phyloP scores from a whole-genome alignment of 352 stramenopile genomes.

The Phytophthora ramorum region DNA sequence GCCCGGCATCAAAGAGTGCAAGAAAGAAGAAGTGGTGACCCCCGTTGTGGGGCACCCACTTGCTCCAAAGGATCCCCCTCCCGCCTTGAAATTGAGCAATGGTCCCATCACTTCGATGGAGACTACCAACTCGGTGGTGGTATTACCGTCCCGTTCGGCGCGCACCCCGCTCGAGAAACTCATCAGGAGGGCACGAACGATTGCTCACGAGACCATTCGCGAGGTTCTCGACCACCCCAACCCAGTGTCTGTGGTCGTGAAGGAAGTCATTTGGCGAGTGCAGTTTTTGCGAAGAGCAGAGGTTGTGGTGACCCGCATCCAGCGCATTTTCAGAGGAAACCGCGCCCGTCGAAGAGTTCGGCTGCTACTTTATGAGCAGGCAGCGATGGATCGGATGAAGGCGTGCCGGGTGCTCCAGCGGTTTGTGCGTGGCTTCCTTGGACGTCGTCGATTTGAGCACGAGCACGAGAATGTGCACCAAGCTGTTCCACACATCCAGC shows the following conservation, averaged over 20 bases:
- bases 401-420: constrained; percentile 54
- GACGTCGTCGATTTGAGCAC: constrained; percentile 45
- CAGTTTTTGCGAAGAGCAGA: constrained; percentile 60
- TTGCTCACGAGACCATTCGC: constrained; percentile 5
- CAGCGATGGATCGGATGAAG: constrained; percentile 44
- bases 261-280: constrained; percentile 64
- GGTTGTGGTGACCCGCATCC: constrained; percentile 65
- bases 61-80: constrained; percentile 56
- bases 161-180: constrained; percentile 13
- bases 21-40: constrained; percentile 31
- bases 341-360: constrained; percentile 54
- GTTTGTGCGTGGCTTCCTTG: constrained; percentile 64
- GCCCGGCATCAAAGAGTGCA: constrained; percentile 65
- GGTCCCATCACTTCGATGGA: constrained; percentile 16
- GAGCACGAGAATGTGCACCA: constrained; percentile 39
- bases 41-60: constrained; percentile 49
- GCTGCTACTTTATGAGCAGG: constrained; percentile 43
- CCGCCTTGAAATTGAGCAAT: background rate
- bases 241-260: constrained; percentile 48
- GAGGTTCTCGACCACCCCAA: constrained; percentile 48
- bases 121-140: constrained; percentile 22
- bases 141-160: constrained; percentile 15
- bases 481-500: constrained; percentile 65
- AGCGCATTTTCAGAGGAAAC: constrained; percentile 75
- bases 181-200: constrained; percentile 13